These are phyloP conservation scores for Tolypocladium tropicale DNA, from an alignment of 2,329 filamentous ascomycete species.

Conservation along the genomic window DNA sequence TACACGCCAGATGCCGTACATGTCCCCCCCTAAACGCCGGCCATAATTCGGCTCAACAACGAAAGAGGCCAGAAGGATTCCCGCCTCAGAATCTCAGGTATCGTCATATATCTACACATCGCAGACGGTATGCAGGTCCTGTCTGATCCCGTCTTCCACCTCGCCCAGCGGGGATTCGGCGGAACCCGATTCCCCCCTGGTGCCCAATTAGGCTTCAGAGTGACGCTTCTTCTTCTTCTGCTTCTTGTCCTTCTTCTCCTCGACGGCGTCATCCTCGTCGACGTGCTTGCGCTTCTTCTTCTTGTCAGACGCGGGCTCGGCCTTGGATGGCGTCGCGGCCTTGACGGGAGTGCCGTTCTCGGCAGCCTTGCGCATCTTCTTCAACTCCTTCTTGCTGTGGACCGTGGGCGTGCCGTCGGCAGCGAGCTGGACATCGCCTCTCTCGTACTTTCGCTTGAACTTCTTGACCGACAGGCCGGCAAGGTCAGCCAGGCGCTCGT, in stretches of 20 bases:
- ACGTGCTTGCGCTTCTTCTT: constrained; percentile 67
- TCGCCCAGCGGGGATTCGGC: neutral
- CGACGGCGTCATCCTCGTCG: constrained; percentile 49
- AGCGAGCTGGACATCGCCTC: constrained; percentile 60
- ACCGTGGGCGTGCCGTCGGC: constrained; percentile 55
- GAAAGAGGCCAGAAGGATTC: constrained; percentile 14
- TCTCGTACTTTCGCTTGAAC: constrained; percentile 69
- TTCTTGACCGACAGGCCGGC: constrained; percentile 63
- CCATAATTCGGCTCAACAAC: constrained; percentile 11
- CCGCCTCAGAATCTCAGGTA: constrained; percentile 18
- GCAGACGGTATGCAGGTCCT: constrained; percentile 6
- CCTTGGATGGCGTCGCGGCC: constrained; percentile 32
- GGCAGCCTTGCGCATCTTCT: constrained; percentile 58
- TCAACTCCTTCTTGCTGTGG: constrained; percentile 66
- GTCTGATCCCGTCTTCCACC: constrained; percentile 2
- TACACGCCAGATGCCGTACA: constrained; percentile 20
- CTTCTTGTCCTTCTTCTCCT: constrained; percentile 51
- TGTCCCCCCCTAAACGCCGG: constrained; percentile 23
- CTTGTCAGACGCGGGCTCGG: constrained; percentile 17
- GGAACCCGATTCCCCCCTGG: neutral
- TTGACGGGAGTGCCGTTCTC: constrained; percentile 35
- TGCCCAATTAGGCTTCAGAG: constrained; percentile 13
- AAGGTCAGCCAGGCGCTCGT: constrained; percentile 50
- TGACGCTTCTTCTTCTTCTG: constrained; percentile 39
- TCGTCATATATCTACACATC: constrained; percentile 13